Conservation (phyloP, 768 basidiomycete species). For the Pleurotus eryngii region DNA sequence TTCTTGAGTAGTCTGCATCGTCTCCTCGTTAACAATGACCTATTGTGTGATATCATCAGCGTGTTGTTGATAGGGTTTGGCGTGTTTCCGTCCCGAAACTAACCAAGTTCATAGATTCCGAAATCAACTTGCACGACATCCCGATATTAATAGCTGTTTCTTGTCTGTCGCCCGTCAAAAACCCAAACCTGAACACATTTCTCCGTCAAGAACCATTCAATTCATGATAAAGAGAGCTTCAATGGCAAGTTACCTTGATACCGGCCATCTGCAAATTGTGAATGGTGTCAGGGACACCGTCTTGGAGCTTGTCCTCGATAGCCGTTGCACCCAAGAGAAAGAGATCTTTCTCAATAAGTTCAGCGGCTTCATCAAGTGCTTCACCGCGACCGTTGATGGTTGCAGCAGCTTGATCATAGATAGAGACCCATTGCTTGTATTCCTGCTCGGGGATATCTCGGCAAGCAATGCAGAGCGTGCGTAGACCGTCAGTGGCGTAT, state of each 20-base stretch:
- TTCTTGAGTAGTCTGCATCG: slow-evolving; percentile 73
- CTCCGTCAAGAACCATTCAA: no score
- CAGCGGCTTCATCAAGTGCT: slow-evolving; percentile 91
- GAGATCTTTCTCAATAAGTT: slow-evolving; percentile 93
- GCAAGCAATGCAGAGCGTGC: slow-evolving; percentile 94
- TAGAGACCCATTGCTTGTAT: slow-evolving; percentile 82
- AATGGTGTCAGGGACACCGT: slow-evolving; percentile 97
- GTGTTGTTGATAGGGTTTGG: no score
- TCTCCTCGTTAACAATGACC: slow-evolving; percentile 95
- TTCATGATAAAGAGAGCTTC: neutral
- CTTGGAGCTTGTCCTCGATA: slow-evolving; percentile 97
- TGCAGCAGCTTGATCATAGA: slow-evolving; percentile 91
- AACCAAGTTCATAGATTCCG: slow-evolving; percentile 98
- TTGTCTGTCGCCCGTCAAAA: slow-evolving; percentile 92
- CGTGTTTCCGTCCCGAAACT: slow-evolving; percentile 12
- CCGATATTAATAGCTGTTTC: slow-evolving; percentile 99
- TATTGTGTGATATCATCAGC: slow-evolving; percentile 23
- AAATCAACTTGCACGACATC: slow-evolving; percentile 93
- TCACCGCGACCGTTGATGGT: slow-evolving; percentile 95
- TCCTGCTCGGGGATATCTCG: slow-evolving; percentile 91
- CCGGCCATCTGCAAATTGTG: slow-evolving; percentile 98
- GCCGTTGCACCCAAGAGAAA: slow-evolving; percentile 94
- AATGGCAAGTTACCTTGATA: slow-evolving; percentile 60
- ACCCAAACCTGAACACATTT: slow-evolving; percentile 76
- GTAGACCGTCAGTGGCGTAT: slow-evolving; percentile 94